Conservation (phyloP, 1,284 basidiomycete genomes). For the Sporisorium graminicola region DNA sequence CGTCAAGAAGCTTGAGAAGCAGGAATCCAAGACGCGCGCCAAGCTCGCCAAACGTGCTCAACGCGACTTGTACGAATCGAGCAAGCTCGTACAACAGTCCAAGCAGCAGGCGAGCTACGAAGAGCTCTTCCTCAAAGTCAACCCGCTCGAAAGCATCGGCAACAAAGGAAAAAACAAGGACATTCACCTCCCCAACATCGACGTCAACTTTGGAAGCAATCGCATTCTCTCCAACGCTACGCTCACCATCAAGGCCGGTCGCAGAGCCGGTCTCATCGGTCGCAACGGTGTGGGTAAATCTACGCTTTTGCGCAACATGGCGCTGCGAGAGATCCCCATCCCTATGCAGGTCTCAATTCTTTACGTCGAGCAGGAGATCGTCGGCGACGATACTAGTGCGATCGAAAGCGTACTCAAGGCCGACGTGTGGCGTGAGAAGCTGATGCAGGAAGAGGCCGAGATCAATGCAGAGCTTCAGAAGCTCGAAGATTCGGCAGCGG, state of each 20-base stretch:
- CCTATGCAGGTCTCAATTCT: conserved; percentile 89
- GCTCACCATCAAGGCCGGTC: conserved; percentile 47
- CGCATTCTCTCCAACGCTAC: conserved; percentile 82
- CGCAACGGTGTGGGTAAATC: conserved; percentile 90
- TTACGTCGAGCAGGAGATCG: conserved; percentile 93
- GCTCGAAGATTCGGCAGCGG: conserved; percentile 59
- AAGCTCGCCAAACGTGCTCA: conserved; percentile 94
- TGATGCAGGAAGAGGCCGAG: conserved; percentile 60
- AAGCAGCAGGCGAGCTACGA: conserved; percentile 95
- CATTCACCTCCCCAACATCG: conserved; percentile 93
- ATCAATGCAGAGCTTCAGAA: conserved; percentile 62
- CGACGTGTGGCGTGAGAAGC: conserved; percentile 68
- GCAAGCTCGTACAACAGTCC: conserved; percentile 91
- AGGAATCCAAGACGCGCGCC: conserved; percentile 96
- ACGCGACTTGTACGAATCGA: conserved; percentile 90
- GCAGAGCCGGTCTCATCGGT: conserved; percentile 73
- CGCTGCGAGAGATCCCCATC: conserved; percentile 88
- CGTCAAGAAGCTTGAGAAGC: conserved; percentile 97
- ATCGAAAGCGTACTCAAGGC: conserved; percentile 90
- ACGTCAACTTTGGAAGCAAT: conserved; percentile 80
- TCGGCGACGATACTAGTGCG: conserved; percentile 90
- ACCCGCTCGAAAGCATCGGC: conserved; percentile 86
- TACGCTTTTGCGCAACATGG: conserved; percentile 93
- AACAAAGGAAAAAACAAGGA: conserved; percentile 81
- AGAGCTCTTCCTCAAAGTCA: conserved; percentile 99